Base-by-base conservation (phyloP, 2,329 filamentous ascomycete genomes). In the Epichloe coenophiala region DNA sequence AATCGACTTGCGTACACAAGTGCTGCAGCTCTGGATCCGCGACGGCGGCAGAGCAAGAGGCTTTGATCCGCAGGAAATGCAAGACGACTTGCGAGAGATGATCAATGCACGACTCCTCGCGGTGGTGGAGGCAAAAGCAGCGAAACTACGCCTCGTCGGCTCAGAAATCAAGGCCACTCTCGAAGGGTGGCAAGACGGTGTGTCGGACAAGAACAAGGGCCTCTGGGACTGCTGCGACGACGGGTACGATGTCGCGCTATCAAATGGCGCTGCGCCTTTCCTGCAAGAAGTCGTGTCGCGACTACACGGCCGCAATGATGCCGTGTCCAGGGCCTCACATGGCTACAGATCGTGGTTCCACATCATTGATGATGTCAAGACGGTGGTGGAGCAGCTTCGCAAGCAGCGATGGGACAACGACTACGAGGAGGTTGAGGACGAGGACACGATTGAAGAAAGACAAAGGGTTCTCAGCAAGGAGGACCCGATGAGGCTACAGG, bases 341-440 rank as follows among this genome's bases (percentile, higher is more conserved):
- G 72, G 75, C 44, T 93, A 93, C 60, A 74, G 80, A 52, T 74
- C 75, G 1, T 96, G 90, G 89, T 77, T 81, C 44, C 71, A 73
- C n/a, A 77, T 83, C 5, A 78, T 94, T n/a, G 77, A 83, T 53
- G 79, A 82, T 48, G 77, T 86, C 13, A 75, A 75, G 42, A 70
- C 72, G 17, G 72, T 83, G 4, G 76, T 89, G 7, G 78, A 81
- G 40, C 73, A 78, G 52, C 75, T 93, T 58, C 78, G 73, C 53
- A 76, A 77, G 45, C 80, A 83, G 56, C 77, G 80, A 51, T 90
- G 86, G 85, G 84, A 90, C 55, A 83, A 87, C 50, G 84, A 87
- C 53, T 74, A 82, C 31, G 80, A 84, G 47, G 80, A 85, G 47
- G 79, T 88, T 40, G 84, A 88, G 53, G 84, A 88, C 53, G 85